Evolutionary conservation across 2,329 filamentous ascomycete genomes (phyloP).

Genomic region (Claviceps humidiphila): DNA sequence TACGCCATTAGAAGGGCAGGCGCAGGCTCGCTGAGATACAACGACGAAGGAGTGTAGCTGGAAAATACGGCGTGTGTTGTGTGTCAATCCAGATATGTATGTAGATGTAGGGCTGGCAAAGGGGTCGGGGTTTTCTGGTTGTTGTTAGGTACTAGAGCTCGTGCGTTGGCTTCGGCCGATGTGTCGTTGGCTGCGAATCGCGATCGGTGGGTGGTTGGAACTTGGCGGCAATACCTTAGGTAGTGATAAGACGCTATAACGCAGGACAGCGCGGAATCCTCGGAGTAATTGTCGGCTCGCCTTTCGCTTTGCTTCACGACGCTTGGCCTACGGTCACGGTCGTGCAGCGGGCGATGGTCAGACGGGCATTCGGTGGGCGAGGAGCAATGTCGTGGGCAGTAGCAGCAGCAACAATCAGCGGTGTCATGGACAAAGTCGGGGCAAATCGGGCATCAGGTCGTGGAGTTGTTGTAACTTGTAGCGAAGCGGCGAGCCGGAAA

Average conservation of each 20-base stretch:
- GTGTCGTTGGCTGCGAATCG: not conserved
- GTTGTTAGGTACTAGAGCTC: not conserved
- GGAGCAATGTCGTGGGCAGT: not conserved
- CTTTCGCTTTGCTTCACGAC: not conserved
- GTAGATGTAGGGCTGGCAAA: not conserved
- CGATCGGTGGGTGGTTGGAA: not conserved
- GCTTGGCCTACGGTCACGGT: not conserved
- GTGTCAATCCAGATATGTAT: not conserved
- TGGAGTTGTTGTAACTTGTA: not conserved
- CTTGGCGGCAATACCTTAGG: not conserved
- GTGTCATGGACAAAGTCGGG: not conserved
- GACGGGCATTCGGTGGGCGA: not conserved
- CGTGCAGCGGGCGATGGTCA: not conserved
- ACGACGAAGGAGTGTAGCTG: slow-evolving; percentile 4
- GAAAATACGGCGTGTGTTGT: too few relatives aligned
- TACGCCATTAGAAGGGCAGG: slow-evolving; percentile 48
- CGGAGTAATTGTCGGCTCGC: not conserved
- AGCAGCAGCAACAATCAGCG: not conserved
- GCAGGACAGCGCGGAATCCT: not conserved
- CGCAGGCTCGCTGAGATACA: slow-evolving; percentile 14
- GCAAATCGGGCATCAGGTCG: not conserved
- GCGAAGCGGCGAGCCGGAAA: too few relatives aligned
- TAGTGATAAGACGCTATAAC: not conserved
- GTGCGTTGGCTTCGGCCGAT: slow-evolving; percentile 2
- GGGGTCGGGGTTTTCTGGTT: not conserved